Percentiles rank a stretch among this genome's conserved stretches.
Conservation (phyloP, 2,329 filamentous ascomycete species). For the Tolypocladium inflatum region DNA sequence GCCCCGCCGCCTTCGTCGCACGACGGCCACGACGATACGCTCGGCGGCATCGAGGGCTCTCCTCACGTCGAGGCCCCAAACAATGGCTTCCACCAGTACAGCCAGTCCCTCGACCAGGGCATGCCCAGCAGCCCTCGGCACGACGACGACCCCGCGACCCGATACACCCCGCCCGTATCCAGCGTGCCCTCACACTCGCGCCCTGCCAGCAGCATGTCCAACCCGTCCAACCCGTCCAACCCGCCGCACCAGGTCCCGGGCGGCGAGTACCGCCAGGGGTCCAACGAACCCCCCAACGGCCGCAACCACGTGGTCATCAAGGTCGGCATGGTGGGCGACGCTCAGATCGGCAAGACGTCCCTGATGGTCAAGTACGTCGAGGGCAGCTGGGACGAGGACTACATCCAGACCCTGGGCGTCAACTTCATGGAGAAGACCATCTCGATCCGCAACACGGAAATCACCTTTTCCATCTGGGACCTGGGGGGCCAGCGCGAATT, state of each 20-base stretch:
- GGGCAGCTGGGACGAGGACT: slow-evolving; percentile 98
- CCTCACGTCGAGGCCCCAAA: slow-evolving; percentile 27
- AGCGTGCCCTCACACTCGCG: slow-evolving; percentile 38
- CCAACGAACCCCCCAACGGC: slow-evolving; percentile 30
- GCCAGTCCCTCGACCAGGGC: slow-evolving; percentile 41
- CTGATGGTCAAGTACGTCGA: slow-evolving; percentile 99
- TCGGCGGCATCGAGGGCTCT: slow-evolving; percentile 39
- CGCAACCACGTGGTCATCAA: slow-evolving; percentile 88
- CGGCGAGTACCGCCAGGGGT: slow-evolving; percentile 33
- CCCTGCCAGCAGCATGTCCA: slow-evolving; percentile 46
- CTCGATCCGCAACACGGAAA: slow-evolving; percentile 97
- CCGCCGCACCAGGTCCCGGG: slow-evolving; percentile 25
- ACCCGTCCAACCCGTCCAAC: slow-evolving; percentile 16
- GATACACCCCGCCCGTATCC: slow-evolving; percentile 38
- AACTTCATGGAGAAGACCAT: slow-evolving; percentile 99
- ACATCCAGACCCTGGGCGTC: slow-evolving; percentile 96
- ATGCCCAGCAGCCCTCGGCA: slow-evolving; percentile 28
- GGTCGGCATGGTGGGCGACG: slow-evolving; percentile 98
- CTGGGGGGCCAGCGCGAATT: slow-evolving; percentile 96
- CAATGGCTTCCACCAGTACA: slow-evolving; percentile 31
- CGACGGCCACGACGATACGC: slow-evolving; percentile 37
- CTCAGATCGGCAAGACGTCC: slow-evolving; percentile 97
- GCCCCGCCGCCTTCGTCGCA: slow-evolving; percentile 12
- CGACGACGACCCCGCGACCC: slow-evolving; percentile 32
- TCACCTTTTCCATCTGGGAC: slow-evolving; percentile 99